Base-by-base conservation (phyloP, 176 grass and related monocot species). In the Musa troglodytarum region DNA sequence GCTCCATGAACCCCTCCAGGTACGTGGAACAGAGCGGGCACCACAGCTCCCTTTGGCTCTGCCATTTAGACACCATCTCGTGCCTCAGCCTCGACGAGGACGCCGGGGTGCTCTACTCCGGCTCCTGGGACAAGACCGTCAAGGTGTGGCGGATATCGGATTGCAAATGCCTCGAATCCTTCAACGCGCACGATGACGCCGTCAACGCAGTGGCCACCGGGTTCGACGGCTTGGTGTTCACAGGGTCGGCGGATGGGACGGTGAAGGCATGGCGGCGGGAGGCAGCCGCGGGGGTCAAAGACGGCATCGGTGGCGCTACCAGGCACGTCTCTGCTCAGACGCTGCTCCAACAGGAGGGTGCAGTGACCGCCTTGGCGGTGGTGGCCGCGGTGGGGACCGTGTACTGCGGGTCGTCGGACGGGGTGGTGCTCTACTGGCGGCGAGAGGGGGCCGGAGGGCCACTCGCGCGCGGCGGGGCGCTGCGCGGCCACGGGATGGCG, bases 321-420 rank as follows among this genome's bases (percentile, higher is more conserved):
- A 69, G 56, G 20, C 87, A 93, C 77, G 69, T 87, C 2, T 6
- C 53, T 52, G 71, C 74, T 25, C 4, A 74, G 63, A 70, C 78
- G 17, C 77, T 92, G 57, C 26, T 81, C 13, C 49, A 72, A 63
- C 78, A 71, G 34, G 84, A 89, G 50, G 72, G 73, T 55, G 87
- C 82, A 16, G 80, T 87, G 72, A 89, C 85, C 12, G 80, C 87
- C 2, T 8, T 93, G 15, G 77, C 78, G 3, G 82, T 78, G 56
- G 66, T 53, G 0, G 19, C 43, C 9, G 75, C 61, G 74, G 73
- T 34, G 8, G 80, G 82, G 49, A 72, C 50, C 19, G 75, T 93
- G 65, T 93, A 93, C 75, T 80, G 68, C 12, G 87, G 87, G 34
- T 73, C 77, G 20, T 93, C 90, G 9, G 84, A 89, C 65, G 88